Evolutionary conservation across 2,329 filamentous ascomycete species (phyloP).

Genomic region (Ascosphaera apis): DNA sequence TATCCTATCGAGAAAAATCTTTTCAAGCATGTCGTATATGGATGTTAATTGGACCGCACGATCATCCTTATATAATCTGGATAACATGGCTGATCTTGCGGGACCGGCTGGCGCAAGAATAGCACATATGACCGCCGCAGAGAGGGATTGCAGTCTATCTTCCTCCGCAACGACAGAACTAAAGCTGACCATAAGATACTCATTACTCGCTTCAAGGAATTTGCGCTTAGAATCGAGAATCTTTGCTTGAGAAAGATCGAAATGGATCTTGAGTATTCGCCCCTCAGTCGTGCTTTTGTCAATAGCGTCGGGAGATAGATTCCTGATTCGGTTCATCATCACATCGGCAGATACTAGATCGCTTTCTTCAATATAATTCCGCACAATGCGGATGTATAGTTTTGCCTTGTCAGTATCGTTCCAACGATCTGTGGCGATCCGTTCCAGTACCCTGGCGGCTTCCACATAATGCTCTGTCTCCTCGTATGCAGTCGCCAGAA

Average conservation of each 20-base stretch:
- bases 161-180: slow-evolving; percentile 58
- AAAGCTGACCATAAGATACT: slow-evolving; percentile 73
- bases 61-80: slow-evolving; percentile 82
- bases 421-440: slow-evolving; percentile 71
- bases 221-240: slow-evolving; percentile 78
- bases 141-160: slow-evolving; percentile 64
- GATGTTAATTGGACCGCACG: slow-evolving; percentile 52
- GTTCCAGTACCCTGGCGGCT: slow-evolving; percentile 56
- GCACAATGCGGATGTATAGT: slow-evolving; percentile 83
- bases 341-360: slow-evolving; percentile 66
- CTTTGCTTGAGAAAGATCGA: slow-evolving; percentile 74
- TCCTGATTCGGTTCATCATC: slow-evolving; percentile 88
- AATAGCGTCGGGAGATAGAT: slow-evolving; percentile 39
- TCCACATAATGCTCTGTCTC: slow-evolving; percentile 53
- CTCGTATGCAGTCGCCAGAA: slow-evolving; percentile 68
- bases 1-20: slow-evolving; percentile 86
- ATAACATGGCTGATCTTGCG: slow-evolving; percentile 54
- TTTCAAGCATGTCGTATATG: slow-evolving; percentile 63
- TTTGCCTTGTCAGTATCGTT: slow-evolving; percentile 59
- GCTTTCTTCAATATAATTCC: slow-evolving; percentile 83
- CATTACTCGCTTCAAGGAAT: slow-evolving; percentile 68
- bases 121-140: slow-evolving; percentile 74
- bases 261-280: slow-evolving; percentile 54
- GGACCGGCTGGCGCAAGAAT: slow-evolving; percentile 84
- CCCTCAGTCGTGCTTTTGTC: slow-evolving; percentile 42